Base-by-base conservation (phyloP, 257 asterid species). In the Ajuga chamaepitys region DNA sequence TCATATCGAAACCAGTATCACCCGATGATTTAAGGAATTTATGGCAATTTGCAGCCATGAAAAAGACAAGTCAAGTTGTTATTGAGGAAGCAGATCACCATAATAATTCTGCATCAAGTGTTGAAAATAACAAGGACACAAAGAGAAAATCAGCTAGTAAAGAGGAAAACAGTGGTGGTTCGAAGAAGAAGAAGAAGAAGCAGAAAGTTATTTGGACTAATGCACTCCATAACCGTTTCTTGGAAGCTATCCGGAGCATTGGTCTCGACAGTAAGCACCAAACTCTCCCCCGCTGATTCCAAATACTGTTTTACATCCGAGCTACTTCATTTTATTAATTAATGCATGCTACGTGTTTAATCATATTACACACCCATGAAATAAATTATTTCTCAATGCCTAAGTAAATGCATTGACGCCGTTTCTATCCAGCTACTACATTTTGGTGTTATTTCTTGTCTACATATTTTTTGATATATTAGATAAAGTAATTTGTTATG, bases 201-300 rank as follows among this genome's bases (percentile, higher is more conserved):
- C 66, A 74, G 4, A 87, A 74, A 62, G 28, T 85, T 44, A 40
- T 79, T 61, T 87, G 95, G 95, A 82, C 80, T 46, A 47, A 67
- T 75, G 28, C 78, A 1, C 81, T 87, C 22, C 95, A 87, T 66
- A 67, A 80, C 67, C 71, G 74, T 9, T 87, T 87, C 82, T 72
- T 87, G 82, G 81, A 82, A 24, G 92, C 92, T 22, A 58, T 87
- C 42, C 55, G 64, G 20, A 67, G 65, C 68, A 75, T 84, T 54
- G 95, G 95, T 12, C 64, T 77, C 46, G 79, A 80, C 0, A 70
- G 95, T 87, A 82, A 76, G 89, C 40, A 18, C n/a, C n/a, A n/a
- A n/a, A n/a, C n/a, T 14, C 44, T 45, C 40, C 56, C 7, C 7
- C 13, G n/a, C n/a, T 8, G 56, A 2, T 9, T 41, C 17, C 3